These are phyloP conservation scores for Chrysosporium queenslandicum DNA, from an alignment of 2,329 filamentous ascomycete species.

Conservation along the genomic window DNA sequence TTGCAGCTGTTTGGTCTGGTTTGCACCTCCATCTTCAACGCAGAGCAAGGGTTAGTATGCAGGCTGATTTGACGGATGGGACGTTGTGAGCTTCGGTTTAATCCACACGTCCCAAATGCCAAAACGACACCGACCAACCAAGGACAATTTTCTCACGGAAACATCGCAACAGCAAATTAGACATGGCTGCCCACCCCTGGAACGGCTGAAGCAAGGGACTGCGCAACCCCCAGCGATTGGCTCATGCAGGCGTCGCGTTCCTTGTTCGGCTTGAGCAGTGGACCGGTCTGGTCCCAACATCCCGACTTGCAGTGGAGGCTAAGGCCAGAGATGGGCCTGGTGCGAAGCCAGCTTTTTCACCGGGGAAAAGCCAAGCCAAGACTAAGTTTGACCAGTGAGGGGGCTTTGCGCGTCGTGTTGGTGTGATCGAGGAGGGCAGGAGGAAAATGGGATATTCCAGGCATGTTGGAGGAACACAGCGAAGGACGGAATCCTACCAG, in stretches of 20 bases:
- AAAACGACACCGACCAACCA: slow-evolving; percentile 10
- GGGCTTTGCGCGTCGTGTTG: not conserved
- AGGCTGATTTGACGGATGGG: too few relatives aligned
- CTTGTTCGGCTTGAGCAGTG: slow-evolving; percentile 1
- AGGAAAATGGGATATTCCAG: too few relatives aligned
- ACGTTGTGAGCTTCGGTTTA: not conserved
- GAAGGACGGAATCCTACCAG: too few relatives aligned
- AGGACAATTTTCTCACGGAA: not conserved
- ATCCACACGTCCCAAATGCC: not conserved
- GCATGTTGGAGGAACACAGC: too few relatives aligned
- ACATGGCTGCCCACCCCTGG: slow-evolving; percentile 2
- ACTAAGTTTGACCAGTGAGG: not conserved
- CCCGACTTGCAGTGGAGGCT: not conserved
- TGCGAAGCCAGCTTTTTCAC: not conserved
- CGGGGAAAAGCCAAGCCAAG: slow-evolving; percentile 1
- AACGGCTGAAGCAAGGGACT: slow-evolving; percentile 1
- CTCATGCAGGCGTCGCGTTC: not conserved
- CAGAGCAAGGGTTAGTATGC: too few relatives aligned
- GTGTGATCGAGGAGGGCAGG: not conserved
- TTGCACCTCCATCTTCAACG: too few relatives aligned
- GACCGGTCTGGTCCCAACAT: slow-evolving; percentile 10
- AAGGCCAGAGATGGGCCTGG: slow-evolving; percentile 1
- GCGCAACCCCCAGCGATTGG: not conserved
- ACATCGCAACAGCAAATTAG: slow-evolving; percentile 1
- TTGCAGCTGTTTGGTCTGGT: too few relatives aligned